These are phyloP conservation scores for Zangia roseola DNA, from an alignment of 768 basidiomycete genomes.

Conservation along the genomic window DNA sequence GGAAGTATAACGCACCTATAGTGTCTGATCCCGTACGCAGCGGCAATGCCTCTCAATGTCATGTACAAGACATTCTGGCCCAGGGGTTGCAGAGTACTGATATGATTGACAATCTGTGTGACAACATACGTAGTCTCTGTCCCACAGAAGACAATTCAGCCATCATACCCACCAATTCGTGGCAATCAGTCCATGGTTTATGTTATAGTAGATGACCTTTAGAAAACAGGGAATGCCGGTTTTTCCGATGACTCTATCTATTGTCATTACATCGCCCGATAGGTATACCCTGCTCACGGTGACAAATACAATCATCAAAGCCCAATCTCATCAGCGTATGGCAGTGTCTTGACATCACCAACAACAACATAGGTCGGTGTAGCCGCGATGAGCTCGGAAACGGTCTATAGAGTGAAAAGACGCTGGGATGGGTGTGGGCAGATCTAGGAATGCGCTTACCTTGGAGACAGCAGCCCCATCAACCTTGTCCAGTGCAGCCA, in stretches of 20 bases:
- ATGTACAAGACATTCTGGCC: too few relatives aligned
- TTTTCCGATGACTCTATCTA: conserved; percentile 18
- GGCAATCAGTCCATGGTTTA: too few relatives aligned
- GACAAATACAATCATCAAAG: conserved; percentile 42
- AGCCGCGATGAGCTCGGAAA: conserved; percentile 60
- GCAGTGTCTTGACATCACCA: conserved; percentile 74
- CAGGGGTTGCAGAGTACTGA: too few relatives aligned
- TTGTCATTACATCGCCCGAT: conserved; percentile 13
- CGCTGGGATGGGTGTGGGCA: too few relatives aligned
- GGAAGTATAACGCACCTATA: too few relatives aligned
- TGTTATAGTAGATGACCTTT: not conserved
- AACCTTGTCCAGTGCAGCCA: conserved; percentile 71
- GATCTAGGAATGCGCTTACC: conserved; percentile 38
- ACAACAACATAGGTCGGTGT: conserved; percentile 89
- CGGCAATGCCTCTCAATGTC: too few relatives aligned
- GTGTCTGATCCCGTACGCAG: too few relatives aligned
- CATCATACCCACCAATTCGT: too few relatives aligned
- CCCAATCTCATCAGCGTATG: conserved; percentile 82
- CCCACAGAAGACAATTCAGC: too few relatives aligned
- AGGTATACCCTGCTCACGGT: conserved; percentile 10
- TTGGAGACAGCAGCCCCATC: conserved; percentile 65
- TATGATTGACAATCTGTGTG: too few relatives aligned
- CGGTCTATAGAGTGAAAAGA: conserved; percentile 38
- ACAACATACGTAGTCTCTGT: too few relatives aligned
- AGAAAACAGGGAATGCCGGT: not conserved